A percentile compares a stretch with the other conserved stretches of the same genome.
phyloP scores from a whole-genome alignment of 2,329 filamentous ascomycete species.

The Stylonectria norvegica region DNA sequence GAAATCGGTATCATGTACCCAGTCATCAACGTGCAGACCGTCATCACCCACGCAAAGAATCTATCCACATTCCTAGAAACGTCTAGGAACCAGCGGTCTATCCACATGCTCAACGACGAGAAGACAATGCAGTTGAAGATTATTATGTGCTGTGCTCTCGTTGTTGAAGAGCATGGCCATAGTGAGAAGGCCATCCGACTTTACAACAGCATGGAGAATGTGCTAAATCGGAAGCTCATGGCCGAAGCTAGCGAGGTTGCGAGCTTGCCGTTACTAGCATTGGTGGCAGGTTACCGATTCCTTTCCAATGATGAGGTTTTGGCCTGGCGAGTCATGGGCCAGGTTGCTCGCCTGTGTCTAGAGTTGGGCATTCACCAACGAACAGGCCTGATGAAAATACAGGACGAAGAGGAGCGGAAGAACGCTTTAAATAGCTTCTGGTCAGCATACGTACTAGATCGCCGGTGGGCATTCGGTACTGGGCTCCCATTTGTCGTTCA shows the following conservation, averaged over 20 bases:
- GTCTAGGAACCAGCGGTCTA: constrained; percentile 33
- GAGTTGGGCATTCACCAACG: constrained; percentile 80
- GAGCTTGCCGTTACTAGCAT: constrained; percentile 49
- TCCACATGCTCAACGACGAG: constrained; percentile 44
- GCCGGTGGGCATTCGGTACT: constrained; percentile 86
- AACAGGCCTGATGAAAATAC: constrained; percentile 67
- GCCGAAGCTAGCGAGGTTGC: constrained; percentile 47
- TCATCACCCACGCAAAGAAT: constrained; percentile 66
- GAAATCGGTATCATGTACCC: constrained; percentile 94
- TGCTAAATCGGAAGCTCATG: constrained; percentile 64
- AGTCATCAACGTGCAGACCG: constrained; percentile 68
- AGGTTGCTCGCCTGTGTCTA: constrained; percentile 74
- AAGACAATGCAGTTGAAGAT: constrained; percentile 74
- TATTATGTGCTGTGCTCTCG: constrained; percentile 73
- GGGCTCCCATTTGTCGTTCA: constrained; percentile 83
- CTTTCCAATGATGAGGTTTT: constrained; percentile 81
- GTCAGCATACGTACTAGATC: constrained; percentile 80
- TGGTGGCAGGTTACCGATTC: constrained; percentile 69
- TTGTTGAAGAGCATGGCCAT: constrained; percentile 74
- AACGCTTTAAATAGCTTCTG: constrained; percentile 74
- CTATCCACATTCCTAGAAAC: constrained; percentile 70
- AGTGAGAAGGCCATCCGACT: constrained; percentile 70
- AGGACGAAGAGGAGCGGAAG: constrained; percentile 64
- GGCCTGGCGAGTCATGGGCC: constrained; percentile 82
- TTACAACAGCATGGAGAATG: constrained; percentile 71